Evolutionary conservation across 495 filamentous ascomycete species (phyloP), one percentile per base, ranked within the genome.

Genomic region (Podospora pseudoanserina): DNA sequence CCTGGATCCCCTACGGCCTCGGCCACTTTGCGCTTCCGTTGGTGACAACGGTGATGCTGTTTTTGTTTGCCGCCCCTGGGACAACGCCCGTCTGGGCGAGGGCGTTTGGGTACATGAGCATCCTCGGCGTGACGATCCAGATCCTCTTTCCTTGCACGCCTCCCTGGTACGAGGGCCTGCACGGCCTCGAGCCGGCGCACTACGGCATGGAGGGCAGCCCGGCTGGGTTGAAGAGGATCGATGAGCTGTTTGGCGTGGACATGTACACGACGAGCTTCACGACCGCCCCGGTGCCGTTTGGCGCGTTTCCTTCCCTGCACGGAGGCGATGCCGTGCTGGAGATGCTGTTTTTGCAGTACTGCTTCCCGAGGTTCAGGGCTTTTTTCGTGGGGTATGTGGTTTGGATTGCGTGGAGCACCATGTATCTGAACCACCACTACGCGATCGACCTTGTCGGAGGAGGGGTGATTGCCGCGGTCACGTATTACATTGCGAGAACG

Each of bases 401-500:
- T 65, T 97, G 94, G 94, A 89, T 97, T 74, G 96, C 92, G 90
- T 97, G 94, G 94, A 90, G 94, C n/a, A 97, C 94, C 62, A 95
- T 97, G 91, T 97, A 97, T 74, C 86, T 97, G 64, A 94, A 92
- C 57, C 94, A 97, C 78, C 94, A 97, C 79, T 97, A 97, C 74
- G 94, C 94, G 60, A 91, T 97, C 59, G 94, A 97, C 79, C 82
- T 97, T 59, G 90, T 97, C 61, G 92, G 88, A 65, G 94, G 94
- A 70, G 91, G 89, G 78, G 79, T 96, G 60, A 78, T 97, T 63
- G 91, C 94, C 64, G 89, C 86, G n/a, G 78, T 90, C 49, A 81
- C 87, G 23, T 97, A 92, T 82, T 94, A 91, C 79, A 85, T 94
- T 60, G 87, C 91, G 54, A 88, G 92, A 73, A 85, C 86, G 60